phyloP scores from a whole-genome alignment of 2,329 filamentous ascomycete genomes.

The Penicillium janthinellum region DNA sequence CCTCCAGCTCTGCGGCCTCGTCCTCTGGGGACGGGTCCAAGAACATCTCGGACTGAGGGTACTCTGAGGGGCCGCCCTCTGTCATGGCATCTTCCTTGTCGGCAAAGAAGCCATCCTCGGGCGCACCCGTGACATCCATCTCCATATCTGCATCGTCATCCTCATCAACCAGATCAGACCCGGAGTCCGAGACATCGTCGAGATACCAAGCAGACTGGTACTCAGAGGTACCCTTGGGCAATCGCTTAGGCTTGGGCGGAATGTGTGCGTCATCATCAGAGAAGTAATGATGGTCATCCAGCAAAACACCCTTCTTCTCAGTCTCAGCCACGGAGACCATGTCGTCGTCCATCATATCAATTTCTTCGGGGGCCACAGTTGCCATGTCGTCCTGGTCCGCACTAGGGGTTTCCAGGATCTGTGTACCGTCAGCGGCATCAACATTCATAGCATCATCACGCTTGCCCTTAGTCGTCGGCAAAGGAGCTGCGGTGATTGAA shows the following conservation, averaged over 20 bases:
- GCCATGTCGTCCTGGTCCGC: slow-evolving; percentile 81
- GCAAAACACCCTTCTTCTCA: slow-evolving; percentile 79
- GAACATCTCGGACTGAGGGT: slow-evolving; percentile 92
- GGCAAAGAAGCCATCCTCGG: slow-evolving; percentile 77
- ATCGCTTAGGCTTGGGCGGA: slow-evolving; percentile 65
- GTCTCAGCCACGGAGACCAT: slow-evolving; percentile 54
- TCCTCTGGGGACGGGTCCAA: slow-evolving; percentile 77
- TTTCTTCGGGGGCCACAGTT: slow-evolving; percentile 83
- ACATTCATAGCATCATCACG: slow-evolving; percentile 66
- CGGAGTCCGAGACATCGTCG: slow-evolving; percentile 77
- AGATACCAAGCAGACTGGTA: slow-evolving; percentile 97
- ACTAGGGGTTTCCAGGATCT: slow-evolving; percentile 69
- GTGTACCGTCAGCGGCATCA: slow-evolving; percentile 55
- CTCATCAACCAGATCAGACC: slow-evolving; percentile 78
- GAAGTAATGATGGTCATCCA: slow-evolving; percentile 98
- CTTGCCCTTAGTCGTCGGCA: slow-evolving; percentile 58
- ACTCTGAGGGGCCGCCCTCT: slow-evolving; percentile 81
- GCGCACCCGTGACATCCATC: slow-evolving; percentile 62
- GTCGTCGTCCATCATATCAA: slow-evolving; percentile 72
- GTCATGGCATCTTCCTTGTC: slow-evolving; percentile 61
- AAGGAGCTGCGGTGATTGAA: slow-evolving; percentile 77
- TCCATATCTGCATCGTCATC: slow-evolving; percentile 64
- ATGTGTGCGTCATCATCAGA: slow-evolving; percentile 75
- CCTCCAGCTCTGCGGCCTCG: slow-evolving; percentile 77
- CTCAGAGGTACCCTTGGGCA: slow-evolving; percentile 88